Evolutionary conservation across 495 filamentous ascomycete species (phyloP).

Genomic region (Hypomontagnella submonticulosa): DNA sequence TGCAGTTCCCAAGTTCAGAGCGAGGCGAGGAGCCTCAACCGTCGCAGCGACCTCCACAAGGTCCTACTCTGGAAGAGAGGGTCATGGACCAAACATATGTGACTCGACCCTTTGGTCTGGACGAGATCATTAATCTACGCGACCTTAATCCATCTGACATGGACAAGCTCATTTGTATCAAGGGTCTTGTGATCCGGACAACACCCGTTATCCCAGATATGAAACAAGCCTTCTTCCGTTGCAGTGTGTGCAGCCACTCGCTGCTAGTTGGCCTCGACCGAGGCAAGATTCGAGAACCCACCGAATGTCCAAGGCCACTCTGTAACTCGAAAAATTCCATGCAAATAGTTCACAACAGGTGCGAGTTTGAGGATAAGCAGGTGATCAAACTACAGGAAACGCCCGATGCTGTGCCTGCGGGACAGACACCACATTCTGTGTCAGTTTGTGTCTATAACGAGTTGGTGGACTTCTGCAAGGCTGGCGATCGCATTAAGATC

Average conservation of each 20-base stretch:
- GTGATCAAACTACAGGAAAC: slow-evolving; percentile 99
- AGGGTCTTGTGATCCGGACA: slow-evolving; percentile 94
- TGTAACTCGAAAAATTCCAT: slow-evolving; percentile 92
- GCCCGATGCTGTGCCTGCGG: slow-evolving; percentile 91
- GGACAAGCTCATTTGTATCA: slow-evolving; percentile 96
- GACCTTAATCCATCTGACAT: slow-evolving; percentile 95
- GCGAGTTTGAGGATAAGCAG: slow-evolving; percentile 94
- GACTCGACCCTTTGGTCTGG: slow-evolving; percentile 90
- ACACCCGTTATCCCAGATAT: slow-evolving; percentile 98
- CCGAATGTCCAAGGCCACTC: slow-evolving; percentile 83
- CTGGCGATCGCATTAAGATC: slow-evolving; percentile 94
- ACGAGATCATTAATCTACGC: slow-evolving; percentile 88
- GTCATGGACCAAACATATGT: slow-evolving; percentile 81
- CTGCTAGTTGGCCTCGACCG: slow-evolving; percentile 91
- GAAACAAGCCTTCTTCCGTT: slow-evolving; percentile 95
- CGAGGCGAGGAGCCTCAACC: slow-evolving; percentile 60
- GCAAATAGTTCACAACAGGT: slow-evolving; percentile 98
- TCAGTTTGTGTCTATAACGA: slow-evolving; percentile 97
- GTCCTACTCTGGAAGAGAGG: slow-evolving; percentile 60
- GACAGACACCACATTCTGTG: slow-evolving; percentile 98
- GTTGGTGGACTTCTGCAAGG: slow-evolving; percentile 96
- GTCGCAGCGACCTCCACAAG: slow-evolving; percentile 47
- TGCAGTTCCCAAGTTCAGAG: slow-evolving; percentile 80
- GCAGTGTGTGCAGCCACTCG: slow-evolving; percentile 89
- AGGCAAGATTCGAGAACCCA: slow-evolving; percentile 95